These are phyloP conservation scores for Carnegiea gigantea DNA, from an alignment of 179 eudicot species.

Conservation along the genomic window DNA sequence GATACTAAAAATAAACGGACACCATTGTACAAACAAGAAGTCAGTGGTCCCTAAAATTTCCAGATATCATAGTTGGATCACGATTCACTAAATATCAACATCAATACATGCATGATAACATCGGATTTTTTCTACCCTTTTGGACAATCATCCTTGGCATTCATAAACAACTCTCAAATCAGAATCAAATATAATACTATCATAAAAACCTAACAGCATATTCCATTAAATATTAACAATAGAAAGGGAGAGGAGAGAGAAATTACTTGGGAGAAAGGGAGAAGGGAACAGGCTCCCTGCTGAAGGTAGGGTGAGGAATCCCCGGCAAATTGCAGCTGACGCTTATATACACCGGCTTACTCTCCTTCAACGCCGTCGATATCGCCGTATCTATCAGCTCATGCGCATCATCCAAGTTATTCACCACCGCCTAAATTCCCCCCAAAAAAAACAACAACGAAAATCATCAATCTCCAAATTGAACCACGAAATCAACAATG, in stretches of 20 bases:
- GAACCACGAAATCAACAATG: background rate
- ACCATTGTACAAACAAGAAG: background rate
- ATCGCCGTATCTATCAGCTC: slow-evolving; percentile 76
- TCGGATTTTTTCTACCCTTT: too few species aligned
- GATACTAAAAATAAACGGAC: too few species aligned
- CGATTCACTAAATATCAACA: too few species aligned
- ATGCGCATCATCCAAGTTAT: slow-evolving; percentile 74
- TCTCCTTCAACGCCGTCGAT: slow-evolving; percentile 87
- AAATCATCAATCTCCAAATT: background rate
- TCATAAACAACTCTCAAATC: too few species aligned
- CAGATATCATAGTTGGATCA: background rate
- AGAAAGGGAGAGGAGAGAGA: too few species aligned
- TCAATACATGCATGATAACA: background rate
- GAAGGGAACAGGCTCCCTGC: slow-evolving; percentile 74
- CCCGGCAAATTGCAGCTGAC: slow-evolving; percentile 67
- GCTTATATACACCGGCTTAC: slow-evolving; percentile 87
- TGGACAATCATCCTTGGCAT: too few species aligned
- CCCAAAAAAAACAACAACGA: background rate
- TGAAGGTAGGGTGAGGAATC: slow-evolving; percentile 80
- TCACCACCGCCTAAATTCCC: slow-evolving; percentile 58
- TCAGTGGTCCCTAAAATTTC: background rate
- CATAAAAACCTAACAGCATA: background rate
- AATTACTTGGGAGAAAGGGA: slow-evolving; percentile 57
- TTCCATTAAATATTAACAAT: too few species aligned
- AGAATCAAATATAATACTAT: too few species aligned